Base-by-base conservation (phyloP, 2,329 filamentous ascomycete species). In the Pyricularia pennisetigena region DNA sequence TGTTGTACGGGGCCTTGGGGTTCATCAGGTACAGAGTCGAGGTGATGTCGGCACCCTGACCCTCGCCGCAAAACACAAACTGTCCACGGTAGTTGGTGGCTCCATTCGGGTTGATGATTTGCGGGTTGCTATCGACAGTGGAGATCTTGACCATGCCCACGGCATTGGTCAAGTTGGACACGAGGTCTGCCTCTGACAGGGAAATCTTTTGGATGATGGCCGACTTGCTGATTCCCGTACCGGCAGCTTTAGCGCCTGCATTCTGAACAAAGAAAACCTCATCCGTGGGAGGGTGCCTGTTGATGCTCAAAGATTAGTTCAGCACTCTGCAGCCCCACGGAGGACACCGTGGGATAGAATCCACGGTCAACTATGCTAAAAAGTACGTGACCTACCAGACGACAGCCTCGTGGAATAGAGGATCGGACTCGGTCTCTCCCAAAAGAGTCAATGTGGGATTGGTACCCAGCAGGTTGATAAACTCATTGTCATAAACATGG, bases 241-340 rank as follows among this genome's bases (percentile, higher is more conserved):
- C 83, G 3, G 83, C 79, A 8, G 76, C 80, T 0, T 70, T 71
- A 0, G 79, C 76, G 0, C 83, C 83, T 0, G 83, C 83, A 62
- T 83, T 84, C 68, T 86, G 83, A 0, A 80, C 82, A 59, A 86
- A 86, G 71, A 86, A 85, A 59, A 85, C 76, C 69, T 85, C 83
- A 24, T 85, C 80, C 0, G 81, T 84, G 0, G 29, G n/a, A 7
- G 24, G 26, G 41, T 26, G 78, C 78, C 2, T 78, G 77, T 79
- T 65, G 10, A 65, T 32, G 30, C 4, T 64, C n/a, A 32, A 61
- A 5, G 7, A 23, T 57, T 30, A 24, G 24, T 32, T 32, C 9
- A 1, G 10, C 4, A 54, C 6, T 54, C n/a, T n/a, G 3, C n/a
- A n/a, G 16, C n/a, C 20, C 12, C 8, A 41, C 20, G 1, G 28